These are phyloP conservation scores for Citrus medica DNA, from an alignment of 345 rosid genomes.

Conservation along the genomic window DNA sequence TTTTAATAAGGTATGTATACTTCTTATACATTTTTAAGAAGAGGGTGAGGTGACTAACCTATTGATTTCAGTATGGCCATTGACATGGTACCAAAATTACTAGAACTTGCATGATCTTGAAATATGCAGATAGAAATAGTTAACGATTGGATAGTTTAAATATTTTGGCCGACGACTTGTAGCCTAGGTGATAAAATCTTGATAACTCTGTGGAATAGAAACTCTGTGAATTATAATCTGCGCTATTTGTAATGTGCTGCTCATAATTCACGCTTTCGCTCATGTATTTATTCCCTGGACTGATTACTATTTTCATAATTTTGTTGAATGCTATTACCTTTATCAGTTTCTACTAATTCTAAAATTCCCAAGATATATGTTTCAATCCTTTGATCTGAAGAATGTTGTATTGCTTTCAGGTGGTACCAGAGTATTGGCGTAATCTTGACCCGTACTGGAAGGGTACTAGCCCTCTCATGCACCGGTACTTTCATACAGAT, in stretches of 20 bases:
- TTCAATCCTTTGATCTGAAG: background rate
- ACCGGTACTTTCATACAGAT: slow-evolving; percentile 55
- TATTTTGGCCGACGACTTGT: background rate
- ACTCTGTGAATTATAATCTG: background rate
- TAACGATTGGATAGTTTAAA: background rate
- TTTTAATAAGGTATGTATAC: slow-evolving; percentile 39
- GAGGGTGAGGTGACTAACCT: background rate
- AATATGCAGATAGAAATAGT: background rate
- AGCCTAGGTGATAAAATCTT: background rate
- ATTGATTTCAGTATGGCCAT: background rate
- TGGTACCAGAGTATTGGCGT: slow-evolving; percentile 56
- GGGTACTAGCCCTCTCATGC: slow-evolving; percentile 49
- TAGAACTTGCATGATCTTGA: background rate
- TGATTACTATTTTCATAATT: background rate
- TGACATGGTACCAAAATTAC: background rate
- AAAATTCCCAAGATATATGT: background rate
- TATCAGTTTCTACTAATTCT: background rate
- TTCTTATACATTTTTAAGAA: background rate
- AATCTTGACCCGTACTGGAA: slow-evolving; percentile 60
- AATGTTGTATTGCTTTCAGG: slow-evolving; percentile 25
- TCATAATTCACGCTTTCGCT: background rate
- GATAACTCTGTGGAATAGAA: background rate
- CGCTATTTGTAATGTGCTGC: background rate
- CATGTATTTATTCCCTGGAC: background rate
- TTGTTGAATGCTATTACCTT: background rate